A percentile compares a stretch with the other conserved stretches of the same genome.
Evolutionary conservation across 345 rosid genomes (phyloP).

Genomic region (Eucalyptus polyanthemos): DNA sequence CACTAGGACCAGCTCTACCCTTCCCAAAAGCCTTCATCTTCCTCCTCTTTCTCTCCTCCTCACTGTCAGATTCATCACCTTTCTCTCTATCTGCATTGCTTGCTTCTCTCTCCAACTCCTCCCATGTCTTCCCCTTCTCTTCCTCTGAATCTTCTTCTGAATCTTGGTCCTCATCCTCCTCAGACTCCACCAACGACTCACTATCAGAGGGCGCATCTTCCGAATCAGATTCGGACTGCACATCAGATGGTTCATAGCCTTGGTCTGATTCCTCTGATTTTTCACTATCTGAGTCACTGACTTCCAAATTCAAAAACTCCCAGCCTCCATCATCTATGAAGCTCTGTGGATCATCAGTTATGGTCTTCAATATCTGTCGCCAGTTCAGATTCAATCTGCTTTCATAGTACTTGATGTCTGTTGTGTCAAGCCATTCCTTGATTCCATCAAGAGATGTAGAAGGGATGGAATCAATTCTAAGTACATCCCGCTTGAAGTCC

Average conservation of each 20-base stretch:
- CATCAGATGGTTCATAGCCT: constrained; percentile 83
- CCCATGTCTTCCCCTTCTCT: constrained; percentile 97
- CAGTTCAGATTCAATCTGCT: constrained; percentile 91
- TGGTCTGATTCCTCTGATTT: constrained; percentile 77
- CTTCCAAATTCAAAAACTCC: constrained; percentile 88
- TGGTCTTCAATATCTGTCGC: constrained; percentile 83
- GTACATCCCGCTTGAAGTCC: constrained; percentile 88
- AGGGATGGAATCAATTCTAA: constrained; percentile 74
- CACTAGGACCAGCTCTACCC: constrained; percentile 40
- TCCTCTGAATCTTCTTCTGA: constrained; percentile 66
- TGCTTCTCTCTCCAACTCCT: constrained; percentile 95
- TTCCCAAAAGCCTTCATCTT: constrained; percentile 80
- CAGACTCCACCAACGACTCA: constrained; percentile 74
- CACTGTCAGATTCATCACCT: constrained; percentile 79
- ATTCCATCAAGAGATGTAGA: constrained; percentile 75
- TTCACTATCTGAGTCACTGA: constrained; percentile 78
- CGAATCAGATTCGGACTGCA: constrained; percentile 69
- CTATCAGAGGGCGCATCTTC: constrained; percentile 70
- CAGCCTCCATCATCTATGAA: constrained; percentile 84
- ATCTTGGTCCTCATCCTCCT: constrained; percentile 79
- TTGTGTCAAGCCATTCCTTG: constrained; percentile 92
- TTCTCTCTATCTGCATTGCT: constrained; percentile 88
- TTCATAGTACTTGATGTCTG: constrained; percentile 86
- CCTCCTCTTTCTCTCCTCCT: constrained; percentile 84
- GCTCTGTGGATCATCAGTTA: constrained; percentile 83